Evolutionary conservation across 257 asterid genomes (phyloP).

Genomic region (Solanum sejunctum): DNA sequence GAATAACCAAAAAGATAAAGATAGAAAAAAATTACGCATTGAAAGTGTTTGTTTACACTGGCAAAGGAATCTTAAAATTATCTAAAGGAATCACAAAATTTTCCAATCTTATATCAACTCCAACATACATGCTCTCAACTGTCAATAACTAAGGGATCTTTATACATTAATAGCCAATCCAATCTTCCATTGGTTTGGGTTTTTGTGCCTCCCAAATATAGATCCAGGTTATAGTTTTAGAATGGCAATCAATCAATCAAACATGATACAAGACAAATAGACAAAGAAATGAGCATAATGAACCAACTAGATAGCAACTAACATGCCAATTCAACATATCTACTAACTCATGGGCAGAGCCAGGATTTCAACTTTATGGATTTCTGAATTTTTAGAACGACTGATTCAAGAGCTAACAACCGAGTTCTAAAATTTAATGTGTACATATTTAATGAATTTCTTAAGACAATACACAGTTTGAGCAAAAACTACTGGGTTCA

Average conservation of each 20-base stretch:
- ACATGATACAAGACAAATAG: neutral
- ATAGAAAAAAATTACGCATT: neutral
- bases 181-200: neutral
- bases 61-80: neutral
- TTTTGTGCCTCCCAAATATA: neutral
- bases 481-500: neutral
- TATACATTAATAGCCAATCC: neutral
- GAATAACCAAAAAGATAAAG: neutral
- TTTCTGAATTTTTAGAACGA: neutral
- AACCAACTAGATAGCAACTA: neutral
- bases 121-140: neutral
- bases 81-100: neutral
- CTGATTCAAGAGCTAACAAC: neutral
- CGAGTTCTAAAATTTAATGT: neutral
- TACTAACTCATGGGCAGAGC: neutral
- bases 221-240: neutral
- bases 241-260: neutral
- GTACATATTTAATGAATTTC: neutral
- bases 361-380: neutral
- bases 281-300: neutral
- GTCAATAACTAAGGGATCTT: neutral
- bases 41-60: neutral
- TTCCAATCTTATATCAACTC: neutral
- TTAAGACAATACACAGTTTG: neutral
- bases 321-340: neutral